Percentiles rank a stretch among this genome's conserved stretches.
These are phyloP conservation scores for Ophiocordyceps unilateralis DNA, from an alignment of 2,329 filamentous ascomycete genomes.

Conservation along the genomic window DNA sequence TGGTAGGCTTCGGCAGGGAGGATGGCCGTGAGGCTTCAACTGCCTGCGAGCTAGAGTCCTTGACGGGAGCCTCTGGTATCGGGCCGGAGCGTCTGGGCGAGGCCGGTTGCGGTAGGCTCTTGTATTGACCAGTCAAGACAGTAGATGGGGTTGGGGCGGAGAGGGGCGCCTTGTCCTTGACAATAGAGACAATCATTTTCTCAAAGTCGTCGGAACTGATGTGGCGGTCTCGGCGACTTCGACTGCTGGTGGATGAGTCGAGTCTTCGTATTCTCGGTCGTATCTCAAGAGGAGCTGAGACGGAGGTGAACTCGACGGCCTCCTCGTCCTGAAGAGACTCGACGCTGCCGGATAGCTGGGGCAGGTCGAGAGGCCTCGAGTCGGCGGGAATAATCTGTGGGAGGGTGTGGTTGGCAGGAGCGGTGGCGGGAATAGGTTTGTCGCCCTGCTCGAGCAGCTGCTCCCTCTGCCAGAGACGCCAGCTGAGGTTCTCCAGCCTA, in stretches of 20 bases:
- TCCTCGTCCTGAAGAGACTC: conserved; percentile 59
- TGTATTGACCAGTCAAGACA: conserved; percentile 18
- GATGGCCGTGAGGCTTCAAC: conserved; percentile 13
- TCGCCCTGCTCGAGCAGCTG: conserved; percentile 56
- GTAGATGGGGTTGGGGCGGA: conserved; percentile 18
- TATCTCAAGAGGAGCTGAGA: conserved; percentile 39
- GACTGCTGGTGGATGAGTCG: conserved; percentile 53
- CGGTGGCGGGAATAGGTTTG: conserved; percentile 22
- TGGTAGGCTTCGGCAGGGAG: conserved; percentile 13
- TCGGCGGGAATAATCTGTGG: conserved; percentile 31
- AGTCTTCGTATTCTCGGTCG: conserved; percentile 53
- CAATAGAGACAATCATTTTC: conserved; percentile 86
- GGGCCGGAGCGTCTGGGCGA: conserved; percentile 13
- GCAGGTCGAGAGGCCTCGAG: conserved; percentile 34
- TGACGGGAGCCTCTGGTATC: conserved; percentile 25
- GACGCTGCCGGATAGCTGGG: conserved; percentile 60
- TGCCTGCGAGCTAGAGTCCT: conserved; percentile 33
- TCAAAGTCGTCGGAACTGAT: conserved; percentile 86
- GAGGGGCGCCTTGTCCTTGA: conserved; percentile 59
- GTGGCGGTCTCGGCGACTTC: conserved; percentile 68
- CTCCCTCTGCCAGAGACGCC: conserved; percentile 89
- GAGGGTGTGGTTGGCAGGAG: conserved; percentile 21
- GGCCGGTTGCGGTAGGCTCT: conserved; percentile 19
- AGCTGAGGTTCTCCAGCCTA: conserved; percentile 85
- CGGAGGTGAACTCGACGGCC: conserved; percentile 36